Evolutionary conservation across 306 rosid species (phyloP).

Genomic region (Medicago arabica): DNA sequence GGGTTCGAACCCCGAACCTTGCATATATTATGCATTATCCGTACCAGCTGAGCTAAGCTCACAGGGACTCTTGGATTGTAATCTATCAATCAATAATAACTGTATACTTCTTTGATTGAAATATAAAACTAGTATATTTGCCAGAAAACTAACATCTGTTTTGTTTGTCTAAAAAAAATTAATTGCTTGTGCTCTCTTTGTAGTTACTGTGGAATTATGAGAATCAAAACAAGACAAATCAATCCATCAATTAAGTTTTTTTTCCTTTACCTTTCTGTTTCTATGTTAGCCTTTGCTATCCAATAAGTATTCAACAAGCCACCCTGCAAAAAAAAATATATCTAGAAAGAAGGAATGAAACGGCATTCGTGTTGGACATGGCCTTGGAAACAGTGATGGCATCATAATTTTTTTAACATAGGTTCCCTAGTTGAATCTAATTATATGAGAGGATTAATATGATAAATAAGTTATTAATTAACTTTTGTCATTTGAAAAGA

Average conservation of each 20-base stretch:
- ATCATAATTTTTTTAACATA: neutral
- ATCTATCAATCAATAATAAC: neutral
- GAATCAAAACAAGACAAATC: neutral
- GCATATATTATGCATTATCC: too few species aligned
- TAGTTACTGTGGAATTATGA: neutral
- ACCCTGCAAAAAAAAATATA: neutral
- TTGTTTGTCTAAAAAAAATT: neutral
- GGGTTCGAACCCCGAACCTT: too few species aligned
- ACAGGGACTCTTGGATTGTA: too few species aligned
- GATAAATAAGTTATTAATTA: neutral
- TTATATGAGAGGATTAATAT: neutral
- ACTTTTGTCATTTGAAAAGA: neutral
- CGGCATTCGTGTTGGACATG: neutral
- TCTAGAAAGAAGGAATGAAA: neutral
- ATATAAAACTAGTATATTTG: neutral
- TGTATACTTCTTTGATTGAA: too few species aligned
- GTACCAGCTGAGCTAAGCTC: too few species aligned
- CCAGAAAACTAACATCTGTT: neutral
- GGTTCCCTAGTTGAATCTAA: neutral
- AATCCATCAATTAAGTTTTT: neutral
- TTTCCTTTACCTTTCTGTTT: neutral
- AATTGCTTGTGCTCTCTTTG: neutral
- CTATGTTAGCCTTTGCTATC: neutral
- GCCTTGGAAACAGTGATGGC: neutral
- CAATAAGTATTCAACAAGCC: neutral